These are phyloP conservation scores for Didymella segeticola DNA, from an alignment of 2,329 filamentous ascomycete genomes.

Conservation along the genomic window DNA sequence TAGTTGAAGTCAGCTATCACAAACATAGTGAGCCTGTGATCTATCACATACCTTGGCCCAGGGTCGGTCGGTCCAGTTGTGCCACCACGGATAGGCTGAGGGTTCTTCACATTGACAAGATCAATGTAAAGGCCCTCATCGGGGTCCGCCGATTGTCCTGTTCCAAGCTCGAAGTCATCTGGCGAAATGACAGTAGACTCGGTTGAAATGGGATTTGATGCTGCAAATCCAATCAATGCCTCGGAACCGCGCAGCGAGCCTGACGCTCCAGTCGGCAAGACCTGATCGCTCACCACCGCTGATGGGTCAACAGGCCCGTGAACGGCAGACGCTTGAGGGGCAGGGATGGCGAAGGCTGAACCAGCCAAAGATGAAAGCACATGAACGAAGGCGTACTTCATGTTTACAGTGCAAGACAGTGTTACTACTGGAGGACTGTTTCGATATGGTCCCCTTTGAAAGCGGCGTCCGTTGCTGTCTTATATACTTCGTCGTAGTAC, in stretches of 20 bases:
- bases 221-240: constrained; percentile 42
- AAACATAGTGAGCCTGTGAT: neutral
- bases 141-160: constrained; percentile 46
- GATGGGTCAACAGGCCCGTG: constrained; percentile 17
- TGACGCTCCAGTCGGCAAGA: constrained; percentile 39
- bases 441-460: neutral
- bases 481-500: neutral
- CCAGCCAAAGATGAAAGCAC: constrained; percentile 7
- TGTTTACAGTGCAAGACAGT: neutral
- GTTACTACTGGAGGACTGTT: neutral
- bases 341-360: constrained; percentile 13
- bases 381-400: constrained; percentile 11
- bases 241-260: constrained; percentile 46
- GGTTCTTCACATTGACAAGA: constrained; percentile 48
- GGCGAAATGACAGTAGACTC: constrained; percentile 44
- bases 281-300: constrained; percentile 9
- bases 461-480: neutral
- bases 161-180: constrained; percentile 46
- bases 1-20: neutral
- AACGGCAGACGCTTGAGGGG: constrained; percentile 12
- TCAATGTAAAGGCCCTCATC: constrained; percentile 51
- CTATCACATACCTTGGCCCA: constrained; percentile 36
- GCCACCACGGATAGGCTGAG: constrained; percentile 50
- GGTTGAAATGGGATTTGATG: constrained; percentile 40
- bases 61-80: constrained; percentile 50